Evolutionary conservation across 2,329 filamentous ascomycete genomes (phyloP), one percentile per base, ranked within the genome.

Genomic region (Cordyceps militaris): DNA sequence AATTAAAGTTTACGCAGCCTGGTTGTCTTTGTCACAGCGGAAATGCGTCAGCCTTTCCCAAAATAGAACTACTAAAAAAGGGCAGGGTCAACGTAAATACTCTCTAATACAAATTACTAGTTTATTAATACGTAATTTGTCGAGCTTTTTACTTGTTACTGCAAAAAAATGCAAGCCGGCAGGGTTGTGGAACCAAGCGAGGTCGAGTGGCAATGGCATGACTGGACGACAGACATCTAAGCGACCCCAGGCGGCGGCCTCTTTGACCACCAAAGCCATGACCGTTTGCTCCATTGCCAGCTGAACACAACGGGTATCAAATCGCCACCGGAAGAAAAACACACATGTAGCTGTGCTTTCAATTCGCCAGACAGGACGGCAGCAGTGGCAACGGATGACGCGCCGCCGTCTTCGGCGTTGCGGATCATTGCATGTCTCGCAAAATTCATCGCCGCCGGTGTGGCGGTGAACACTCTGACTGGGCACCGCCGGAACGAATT

Each of bases 1-100:
- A 40, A 56, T 30, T 47, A 48, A 32, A 56, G 30, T 40, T 48
- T 28, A 48, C 43, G 42, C n/a, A 19, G 51, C 40, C 28, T 46
- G n/a, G 42, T 16, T 34, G 14, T 24, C 11, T 26, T 24, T 36
- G 21, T 28, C 40, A 28, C 38, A 23, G 52, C 21, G 21, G 42
- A 14, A 44, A 47, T 42, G 47, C 52, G 52, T 55, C 52, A 47
- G 30, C 52, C 23, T 28, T 44, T 26, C 42, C 42, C 14, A 38
- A 46, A 55, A 38, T 47, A 55, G 52, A 53, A 23, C 13, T 34
- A 5, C 28, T 24, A 36, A 38, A 50, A 21, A 36, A 16, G 30
- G 47, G 8, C 3, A 36, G 23, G 7, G 3, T 14, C 34, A 38
- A 38, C 34, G 1, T 38, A n/a, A n/a, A 38, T 38, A 16, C 34